Conservation (phyloP, 75 land plant genomes). For the Cunninghamia lanceolata region DNA sequence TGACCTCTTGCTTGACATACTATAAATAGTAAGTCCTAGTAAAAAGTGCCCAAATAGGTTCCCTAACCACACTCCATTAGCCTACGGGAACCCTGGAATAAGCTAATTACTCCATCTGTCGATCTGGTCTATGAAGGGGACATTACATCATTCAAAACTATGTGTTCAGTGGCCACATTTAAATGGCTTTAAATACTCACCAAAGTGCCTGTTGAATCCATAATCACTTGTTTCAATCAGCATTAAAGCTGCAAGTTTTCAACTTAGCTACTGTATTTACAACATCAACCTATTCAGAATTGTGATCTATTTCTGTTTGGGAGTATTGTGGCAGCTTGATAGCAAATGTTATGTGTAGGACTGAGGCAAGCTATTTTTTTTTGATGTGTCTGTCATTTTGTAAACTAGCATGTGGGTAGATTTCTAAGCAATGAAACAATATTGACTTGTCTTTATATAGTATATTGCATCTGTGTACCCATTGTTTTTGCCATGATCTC, state of each 20-base stretch:
- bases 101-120: too few relatives aligned
- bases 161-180: too few relatives aligned
- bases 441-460: neutral
- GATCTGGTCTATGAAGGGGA: too few relatives aligned
- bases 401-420: neutral
- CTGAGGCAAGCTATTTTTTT: neutral
- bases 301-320: neutral
- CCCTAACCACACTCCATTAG: too few relatives aligned
- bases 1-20: too few relatives aligned
- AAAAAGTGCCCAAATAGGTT: too few relatives aligned
- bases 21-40: too few relatives aligned
- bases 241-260: neutral
- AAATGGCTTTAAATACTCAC: too few relatives aligned
- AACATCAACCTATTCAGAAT: neutral
- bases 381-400: neutral
- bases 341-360: neutral
- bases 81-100: too few relatives aligned
- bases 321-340: neutral
- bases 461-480: neutral
- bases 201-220: too few relatives aligned
- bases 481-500: neutral
- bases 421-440: neutral
- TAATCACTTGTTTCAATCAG: neutral
- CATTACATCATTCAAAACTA: too few relatives aligned
- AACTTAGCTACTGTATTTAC: neutral